These are phyloP conservation scores for Annulohypoxylon bovei DNA, from an alignment of 495 filamentous ascomycete species.

Conservation along the genomic window DNA sequence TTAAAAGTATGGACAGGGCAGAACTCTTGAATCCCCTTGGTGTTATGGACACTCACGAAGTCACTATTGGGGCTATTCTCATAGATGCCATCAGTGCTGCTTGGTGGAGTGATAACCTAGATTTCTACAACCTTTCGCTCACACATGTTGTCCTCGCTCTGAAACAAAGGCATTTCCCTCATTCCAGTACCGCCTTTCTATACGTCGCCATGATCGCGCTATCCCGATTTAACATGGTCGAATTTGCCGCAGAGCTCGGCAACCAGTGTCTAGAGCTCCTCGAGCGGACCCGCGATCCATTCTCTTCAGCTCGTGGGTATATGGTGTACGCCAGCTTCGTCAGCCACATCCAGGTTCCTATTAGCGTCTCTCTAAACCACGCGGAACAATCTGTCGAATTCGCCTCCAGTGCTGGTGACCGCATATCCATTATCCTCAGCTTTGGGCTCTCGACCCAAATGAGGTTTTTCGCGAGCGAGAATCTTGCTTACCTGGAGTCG, in stretches of 20 bases:
- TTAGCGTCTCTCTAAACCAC: constrained; percentile 67
- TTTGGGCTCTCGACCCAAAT: constrained; percentile 76
- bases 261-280: constrained; percentile 72
- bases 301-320: constrained; percentile 74
- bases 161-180: constrained; percentile 70
- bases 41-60: constrained; percentile 62
- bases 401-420: constrained; percentile 76
- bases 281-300: constrained; percentile 71
- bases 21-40: constrained; percentile 62
- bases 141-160: constrained; percentile 77
- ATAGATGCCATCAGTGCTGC: constrained; percentile 80
- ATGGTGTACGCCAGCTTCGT: constrained; percentile 79
- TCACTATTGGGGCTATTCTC: constrained; percentile 77
- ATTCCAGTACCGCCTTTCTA: constrained; percentile 79
- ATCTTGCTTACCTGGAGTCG: constrained; percentile 77
- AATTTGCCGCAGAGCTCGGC: constrained; percentile 73
- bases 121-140: constrained; percentile 80
- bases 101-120: constrained; percentile 80
- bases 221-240: constrained; percentile 75
- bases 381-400: constrained; percentile 76
- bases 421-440: constrained; percentile 77
- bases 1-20: constrained; percentile 68
- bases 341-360: constrained; percentile 72
- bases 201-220: constrained; percentile 79
- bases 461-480: constrained; percentile 77